Conservation (phyloP, 1,284 basidiomycete species). For the Ustilago tritici region DNA sequence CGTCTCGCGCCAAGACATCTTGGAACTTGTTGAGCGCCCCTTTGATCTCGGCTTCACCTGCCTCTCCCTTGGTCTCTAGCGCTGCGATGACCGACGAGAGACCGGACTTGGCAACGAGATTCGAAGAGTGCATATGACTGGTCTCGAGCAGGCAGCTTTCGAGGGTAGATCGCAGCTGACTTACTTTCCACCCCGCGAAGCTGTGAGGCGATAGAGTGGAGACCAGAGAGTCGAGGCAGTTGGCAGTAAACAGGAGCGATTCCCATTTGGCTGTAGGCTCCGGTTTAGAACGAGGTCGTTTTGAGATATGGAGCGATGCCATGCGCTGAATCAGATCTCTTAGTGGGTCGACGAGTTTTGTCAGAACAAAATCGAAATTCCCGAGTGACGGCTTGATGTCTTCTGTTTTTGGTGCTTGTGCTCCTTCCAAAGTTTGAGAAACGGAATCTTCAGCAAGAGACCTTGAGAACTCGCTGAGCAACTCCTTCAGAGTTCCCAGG, state of each 20-base stretch:
- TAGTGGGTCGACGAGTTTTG: constrained; percentile 54
- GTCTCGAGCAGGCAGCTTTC: constrained; percentile 9
- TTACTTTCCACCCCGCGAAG: constrained; percentile 29
- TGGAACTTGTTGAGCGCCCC: constrained; percentile 31
- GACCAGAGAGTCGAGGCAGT: constrained; percentile 49
- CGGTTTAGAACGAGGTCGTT: constrained; percentile 13
- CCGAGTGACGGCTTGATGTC: constrained; percentile 6
- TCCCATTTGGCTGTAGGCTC: constrained; percentile 46
- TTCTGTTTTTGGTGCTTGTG: background rate
- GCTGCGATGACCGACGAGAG: constrained; percentile 11
- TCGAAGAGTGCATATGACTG: constrained; percentile 11
- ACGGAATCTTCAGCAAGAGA: constrained; percentile 38
- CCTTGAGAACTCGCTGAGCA: constrained; percentile 48
- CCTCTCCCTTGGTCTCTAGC: background rate
- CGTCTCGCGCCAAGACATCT: constrained; percentile 38
- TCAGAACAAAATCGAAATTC: constrained; percentile 51
- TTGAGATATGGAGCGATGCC: constrained; percentile 21
- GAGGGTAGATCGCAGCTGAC: constrained; percentile 1
- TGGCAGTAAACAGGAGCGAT: constrained; percentile 37
- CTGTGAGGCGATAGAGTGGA: constrained; percentile 19
- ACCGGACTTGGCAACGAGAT: constrained; percentile 31
- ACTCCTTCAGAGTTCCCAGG: constrained; percentile 54
- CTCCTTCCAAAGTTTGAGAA: background rate
- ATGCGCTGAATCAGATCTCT: constrained; percentile 39
- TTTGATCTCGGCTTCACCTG: constrained; percentile 10